Base-by-base conservation (phyloP, 768 basidiomycete genomes). In the Zangia roseola region DNA sequence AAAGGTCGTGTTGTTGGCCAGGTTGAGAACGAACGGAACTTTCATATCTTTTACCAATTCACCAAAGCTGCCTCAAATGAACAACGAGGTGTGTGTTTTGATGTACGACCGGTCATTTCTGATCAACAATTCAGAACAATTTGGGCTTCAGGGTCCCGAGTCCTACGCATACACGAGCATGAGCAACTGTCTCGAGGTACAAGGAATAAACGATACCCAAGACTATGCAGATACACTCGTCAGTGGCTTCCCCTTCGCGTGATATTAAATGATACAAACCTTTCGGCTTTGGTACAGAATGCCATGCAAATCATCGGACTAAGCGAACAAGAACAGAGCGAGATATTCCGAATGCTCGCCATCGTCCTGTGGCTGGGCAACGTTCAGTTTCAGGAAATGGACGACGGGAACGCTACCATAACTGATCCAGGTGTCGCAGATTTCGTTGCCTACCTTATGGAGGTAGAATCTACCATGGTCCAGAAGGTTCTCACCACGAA, bases 41-140 rank as follows among this genome's bases (percentile, higher is more conserved):
- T 98, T 69, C 97, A 99, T 63, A 94, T 99, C 52, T 98, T 99
- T 76, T 99, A 98, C 69, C 97, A 99, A 65, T 97, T 98, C 69
- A 97, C 97, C 23, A 99, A 97, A 65, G 93, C 85, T 6, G 95
- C 97, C 5, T 83, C 88, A 7, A 77, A 85, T 40, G 90, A 86
- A 39, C 92, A 97, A 68, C 82, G 92, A 68, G 93, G 94, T 91
- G 60, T 49, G 79, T 17, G 21, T 42, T n/a, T 9, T 23, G 13
- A 43, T 6, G 36, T 21, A 7, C 43, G 28, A 3, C 36, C 26
- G 26, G 40, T 25, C 26, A 40, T 38, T 48, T 52, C 50, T 67
- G 31, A 56, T 37, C 37, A 24, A 58, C 17, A 46, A 44, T 56
- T 3, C 68, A 95, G 97, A 97, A 74, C 82, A 84, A 44, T 94